A percentile compares a stretch with the other conserved stretches of the same genome.
Conservation (phyloP, 805 yeast species). For the Dipodascus geniculatus region DNA sequence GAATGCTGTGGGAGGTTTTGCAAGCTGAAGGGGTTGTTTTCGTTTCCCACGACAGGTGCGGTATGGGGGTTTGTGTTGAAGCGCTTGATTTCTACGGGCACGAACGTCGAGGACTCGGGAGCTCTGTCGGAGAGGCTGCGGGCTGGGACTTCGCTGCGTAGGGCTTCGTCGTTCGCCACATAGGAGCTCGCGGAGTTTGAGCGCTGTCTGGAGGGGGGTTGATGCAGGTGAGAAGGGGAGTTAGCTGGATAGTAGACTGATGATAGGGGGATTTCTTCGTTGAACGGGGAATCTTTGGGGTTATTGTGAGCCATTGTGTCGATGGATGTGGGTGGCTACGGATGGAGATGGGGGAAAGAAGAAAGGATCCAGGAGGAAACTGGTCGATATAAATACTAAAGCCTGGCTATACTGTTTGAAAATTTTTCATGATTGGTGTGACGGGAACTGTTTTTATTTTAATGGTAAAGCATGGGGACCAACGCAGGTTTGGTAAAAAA, state of each 20-base stretch:
- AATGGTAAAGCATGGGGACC: background rate
- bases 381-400: too few relatives aligned
- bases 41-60: background rate
- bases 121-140: background rate
- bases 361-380: too few relatives aligned
- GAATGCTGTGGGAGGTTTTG: background rate
- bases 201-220: background rate
- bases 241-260: background rate
- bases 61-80: background rate
- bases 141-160: background rate
- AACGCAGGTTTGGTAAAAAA: background rate
- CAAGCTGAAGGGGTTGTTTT: background rate
- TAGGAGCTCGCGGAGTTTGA: background rate
- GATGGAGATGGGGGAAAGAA: too few relatives aligned
- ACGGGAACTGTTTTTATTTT: background rate
- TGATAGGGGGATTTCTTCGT: background rate
- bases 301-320: too few relatives aligned
- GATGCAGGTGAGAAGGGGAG: background rate
- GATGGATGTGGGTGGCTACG: too few relatives aligned
- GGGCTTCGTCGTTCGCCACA: too few relatives aligned
- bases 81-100: background rate
- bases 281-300: background rate
- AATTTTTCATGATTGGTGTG: background rate
- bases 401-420: too few relatives aligned
- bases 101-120: background rate